A percentile compares a stretch with the other conserved stretches of the same genome.
Conservation (phyloP, 768 basidiomycete species). For the Strobilomyces dryophilus region DNA sequence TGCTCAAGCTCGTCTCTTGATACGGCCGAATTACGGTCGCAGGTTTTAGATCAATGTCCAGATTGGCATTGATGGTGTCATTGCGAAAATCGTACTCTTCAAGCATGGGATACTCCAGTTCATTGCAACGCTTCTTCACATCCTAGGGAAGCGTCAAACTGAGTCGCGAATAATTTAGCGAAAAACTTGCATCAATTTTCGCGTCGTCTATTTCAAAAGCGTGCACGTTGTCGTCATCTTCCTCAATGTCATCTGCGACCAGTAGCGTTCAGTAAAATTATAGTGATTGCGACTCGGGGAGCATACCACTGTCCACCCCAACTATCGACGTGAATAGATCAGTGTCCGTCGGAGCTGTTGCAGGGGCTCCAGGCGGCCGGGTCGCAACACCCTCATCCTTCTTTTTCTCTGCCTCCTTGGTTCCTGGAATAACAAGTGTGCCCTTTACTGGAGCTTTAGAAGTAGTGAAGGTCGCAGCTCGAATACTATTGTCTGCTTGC, state of each 20-base stretch:
- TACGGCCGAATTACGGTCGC: conserved; percentile 97
- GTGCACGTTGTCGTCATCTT: conserved; percentile 96
- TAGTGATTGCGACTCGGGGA: background rate
- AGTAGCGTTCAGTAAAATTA: background rate
- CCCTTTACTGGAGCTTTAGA: conserved; percentile 80
- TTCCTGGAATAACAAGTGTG: conserved; percentile 84
- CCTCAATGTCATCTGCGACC: conserved; percentile 84
- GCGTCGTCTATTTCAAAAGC: conserved; percentile 94
- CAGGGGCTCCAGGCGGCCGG: conserved; percentile 26
- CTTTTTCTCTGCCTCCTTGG: conserved; percentile 67
- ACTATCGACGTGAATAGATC: conserved; percentile 96
- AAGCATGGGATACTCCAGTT: conserved; percentile 95
- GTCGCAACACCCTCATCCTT: conserved; percentile 50
- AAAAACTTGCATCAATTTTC: conserved; percentile 78
- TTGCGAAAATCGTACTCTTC: conserved; percentile 99
- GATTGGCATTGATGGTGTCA: conserved; percentile 91
- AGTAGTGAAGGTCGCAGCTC: conserved; percentile 71
- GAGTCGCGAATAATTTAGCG: background rate
- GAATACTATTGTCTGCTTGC: conserved; percentile 70
- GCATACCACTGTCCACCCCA: conserved; percentile 82
- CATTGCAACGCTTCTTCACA: conserved; percentile 95
- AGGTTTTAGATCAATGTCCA: conserved; percentile 98
- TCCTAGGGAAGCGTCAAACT: conserved; percentile 47
- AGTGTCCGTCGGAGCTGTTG: conserved; percentile 45
- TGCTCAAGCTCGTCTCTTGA: conserved; percentile 96